Conservation (phyloP, 2,329 filamentous ascomycete species). For the Xylaria sp. region DNA sequence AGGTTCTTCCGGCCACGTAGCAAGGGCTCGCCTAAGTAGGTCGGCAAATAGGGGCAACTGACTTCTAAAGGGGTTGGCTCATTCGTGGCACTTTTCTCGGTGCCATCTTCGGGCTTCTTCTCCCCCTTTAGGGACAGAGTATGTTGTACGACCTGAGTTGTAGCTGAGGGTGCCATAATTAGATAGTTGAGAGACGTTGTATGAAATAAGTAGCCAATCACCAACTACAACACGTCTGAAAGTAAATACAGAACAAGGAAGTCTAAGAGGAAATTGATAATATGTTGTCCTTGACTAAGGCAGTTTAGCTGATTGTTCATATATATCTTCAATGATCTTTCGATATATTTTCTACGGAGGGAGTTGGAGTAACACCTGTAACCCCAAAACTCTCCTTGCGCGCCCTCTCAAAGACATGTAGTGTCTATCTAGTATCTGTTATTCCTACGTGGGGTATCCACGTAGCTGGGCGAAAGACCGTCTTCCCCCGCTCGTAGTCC, state of each 20-base stretch:
- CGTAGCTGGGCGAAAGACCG: constrained; percentile 19
- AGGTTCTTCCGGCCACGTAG: not conserved
- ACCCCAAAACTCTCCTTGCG: not conserved
- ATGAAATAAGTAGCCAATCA: constrained; percentile 15
- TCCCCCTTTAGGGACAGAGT: constrained; percentile 36
- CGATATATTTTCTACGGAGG: not conserved
- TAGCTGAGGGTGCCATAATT: constrained; percentile 51
- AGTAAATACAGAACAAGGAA: too few species aligned
- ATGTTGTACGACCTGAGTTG: constrained; percentile 42
- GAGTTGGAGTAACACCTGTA: constrained; percentile 9
- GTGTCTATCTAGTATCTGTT: not conserved
- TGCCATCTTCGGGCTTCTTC: constrained; percentile 34
- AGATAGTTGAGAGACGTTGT: not conserved
- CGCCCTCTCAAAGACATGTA: constrained; percentile 23
- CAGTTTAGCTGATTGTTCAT: not conserved
- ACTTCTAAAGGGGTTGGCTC: constrained; percentile 49
- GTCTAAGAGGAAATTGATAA: too few species aligned
- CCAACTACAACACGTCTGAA: not conserved
- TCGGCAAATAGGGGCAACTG: constrained; percentile 8
- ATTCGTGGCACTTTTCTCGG: constrained; percentile 22
- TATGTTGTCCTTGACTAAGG: not conserved
- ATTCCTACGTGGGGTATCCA: constrained; percentile 6
- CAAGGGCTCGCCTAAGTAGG: not conserved
- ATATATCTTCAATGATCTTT: not conserved
- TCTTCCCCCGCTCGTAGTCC: constrained; percentile 35